Percentiles rank a stretch among this genome's conserved stretches.
Evolutionary conservation across 441 rosid genomes (phyloP).

Genomic region (Brassica balearica): DNA sequence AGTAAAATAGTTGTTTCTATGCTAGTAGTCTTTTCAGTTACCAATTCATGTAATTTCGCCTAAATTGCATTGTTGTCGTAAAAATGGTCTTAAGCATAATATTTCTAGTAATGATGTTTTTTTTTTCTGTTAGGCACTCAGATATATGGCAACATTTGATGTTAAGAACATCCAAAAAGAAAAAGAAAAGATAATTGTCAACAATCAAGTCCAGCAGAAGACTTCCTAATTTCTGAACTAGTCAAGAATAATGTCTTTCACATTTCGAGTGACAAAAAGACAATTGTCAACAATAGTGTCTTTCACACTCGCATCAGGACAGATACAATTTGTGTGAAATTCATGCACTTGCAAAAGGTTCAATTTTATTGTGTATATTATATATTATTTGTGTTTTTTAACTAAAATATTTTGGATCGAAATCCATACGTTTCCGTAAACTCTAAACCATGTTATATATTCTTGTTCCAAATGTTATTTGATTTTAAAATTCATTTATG

Average conservation of each 20-base stretch:
- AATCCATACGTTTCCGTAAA: too few species aligned
- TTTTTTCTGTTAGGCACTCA: neutral
- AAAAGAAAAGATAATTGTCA: neutral
- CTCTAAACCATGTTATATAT: too few species aligned
- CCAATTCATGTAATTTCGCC: neutral
- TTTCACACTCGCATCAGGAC: neutral
- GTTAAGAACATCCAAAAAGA: neutral
- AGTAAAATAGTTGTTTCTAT: neutral
- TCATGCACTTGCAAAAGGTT: neutral
- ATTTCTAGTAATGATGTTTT: neutral
- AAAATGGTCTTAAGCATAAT: neutral
- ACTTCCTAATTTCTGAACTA: neutral
- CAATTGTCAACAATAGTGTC: slow-evolving; percentile 1
- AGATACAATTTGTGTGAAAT: neutral
- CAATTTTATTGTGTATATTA: neutral
- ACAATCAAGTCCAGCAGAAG: neutral
- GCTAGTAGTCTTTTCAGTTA: neutral
- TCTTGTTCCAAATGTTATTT: too few species aligned
- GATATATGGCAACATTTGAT: neutral
- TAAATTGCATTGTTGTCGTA: neutral
- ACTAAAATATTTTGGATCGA: too few species aligned
- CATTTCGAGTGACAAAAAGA: neutral
- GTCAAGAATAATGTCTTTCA: slow-evolving; percentile 9
- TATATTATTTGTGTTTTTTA: neutral
- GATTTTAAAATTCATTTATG: too few species aligned